Evolutionary conservation across 108 stramenopile genomes (phyloP).

Genomic region (Cyclotella baltica): DNA sequence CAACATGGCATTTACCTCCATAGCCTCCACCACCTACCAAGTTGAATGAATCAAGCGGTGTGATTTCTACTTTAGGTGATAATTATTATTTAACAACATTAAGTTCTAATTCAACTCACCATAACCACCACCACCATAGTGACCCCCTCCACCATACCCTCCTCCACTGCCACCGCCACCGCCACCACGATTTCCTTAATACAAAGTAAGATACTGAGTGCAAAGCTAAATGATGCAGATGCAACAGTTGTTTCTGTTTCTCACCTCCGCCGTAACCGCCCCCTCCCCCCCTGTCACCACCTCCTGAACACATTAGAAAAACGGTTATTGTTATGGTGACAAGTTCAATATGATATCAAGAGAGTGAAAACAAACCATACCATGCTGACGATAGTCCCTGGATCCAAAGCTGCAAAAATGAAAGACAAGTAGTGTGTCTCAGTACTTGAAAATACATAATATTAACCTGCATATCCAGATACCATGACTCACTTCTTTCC

Average conservation of each 20-base stretch:
- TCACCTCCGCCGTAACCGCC: conserved; percentile 34
- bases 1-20: conserved; percentile 15
- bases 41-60: not conserved
- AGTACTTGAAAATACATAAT: not conserved
- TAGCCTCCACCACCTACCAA: conserved; percentile 13
- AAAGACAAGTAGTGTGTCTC: not conserved
- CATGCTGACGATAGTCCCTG: conserved; percentile 61
- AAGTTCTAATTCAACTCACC: not conserved
- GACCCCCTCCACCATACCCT: conserved; percentile 28
- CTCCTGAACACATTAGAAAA: conserved; percentile 10
- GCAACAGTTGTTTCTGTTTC: not conserved
- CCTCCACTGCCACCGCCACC: conserved; percentile 37
- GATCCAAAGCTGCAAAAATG: conserved; percentile 18
- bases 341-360: not conserved
- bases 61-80: not conserved
- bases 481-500: conserved; percentile 13
- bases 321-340: not conserved
- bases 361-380: not conserved
- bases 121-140: conserved; percentile 22
- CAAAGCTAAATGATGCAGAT: not conserved
- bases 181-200: not conserved
- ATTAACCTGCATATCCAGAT: not conserved
- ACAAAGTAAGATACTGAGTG: not conserved
- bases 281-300: conserved; percentile 48
- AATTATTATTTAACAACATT: not conserved